Base-by-base conservation (phyloP, 2,329 filamentous ascomycete genomes). In the Botrytis deweyae region DNA sequence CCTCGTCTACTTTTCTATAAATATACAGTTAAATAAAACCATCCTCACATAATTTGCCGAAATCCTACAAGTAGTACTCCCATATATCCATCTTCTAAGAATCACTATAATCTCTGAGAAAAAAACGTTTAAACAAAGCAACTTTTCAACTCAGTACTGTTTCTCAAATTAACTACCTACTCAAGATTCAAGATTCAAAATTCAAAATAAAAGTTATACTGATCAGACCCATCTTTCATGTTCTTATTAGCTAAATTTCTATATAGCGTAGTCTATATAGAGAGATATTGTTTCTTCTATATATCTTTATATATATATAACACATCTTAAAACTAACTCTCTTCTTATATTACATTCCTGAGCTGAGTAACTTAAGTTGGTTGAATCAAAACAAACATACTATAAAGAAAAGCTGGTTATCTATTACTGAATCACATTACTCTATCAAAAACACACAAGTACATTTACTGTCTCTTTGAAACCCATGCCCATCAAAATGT, bases 281-380 rank as follows among this genome's bases (percentile, higher is more conserved):
- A 3, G 4, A n/a, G 1, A 52, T n/a, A 0, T 14, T 1, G 0
- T 52, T 12, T 7, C 25, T 14, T n/a, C 12, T n/a, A n/a, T n/a
- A n/a, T 7, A 14, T 1, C 25, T 52, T n/a, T 52, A 52, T 0
- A 52, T n/a, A 52, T n/a, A 52, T 6, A 52, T 6, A n/a, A 52
- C 3, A 14, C 0, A 52, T n/a, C 5, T 2, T 3, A 7, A 6
- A n/a, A n/a, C 25, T 16, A 52, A 14, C 12, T n/a, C 2, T 52
- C 25, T 52, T 16, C 25, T n/a, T 12, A 14, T 2, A 14, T 14
- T 5, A 52, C 25, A 14, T 6, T n/a, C 22, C 1, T 6, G 25
- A 16, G 12, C n/a, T 52, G 12, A 42, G 42, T 18, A 42, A 18
- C 16, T 42, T 16, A 18, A n/a, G 9, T 52, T n/a, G 6, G 4